Evolutionary conservation across 371 early-diverging fungal species (phyloP).

Genomic region (Basidiobolus meristosporus): DNA sequence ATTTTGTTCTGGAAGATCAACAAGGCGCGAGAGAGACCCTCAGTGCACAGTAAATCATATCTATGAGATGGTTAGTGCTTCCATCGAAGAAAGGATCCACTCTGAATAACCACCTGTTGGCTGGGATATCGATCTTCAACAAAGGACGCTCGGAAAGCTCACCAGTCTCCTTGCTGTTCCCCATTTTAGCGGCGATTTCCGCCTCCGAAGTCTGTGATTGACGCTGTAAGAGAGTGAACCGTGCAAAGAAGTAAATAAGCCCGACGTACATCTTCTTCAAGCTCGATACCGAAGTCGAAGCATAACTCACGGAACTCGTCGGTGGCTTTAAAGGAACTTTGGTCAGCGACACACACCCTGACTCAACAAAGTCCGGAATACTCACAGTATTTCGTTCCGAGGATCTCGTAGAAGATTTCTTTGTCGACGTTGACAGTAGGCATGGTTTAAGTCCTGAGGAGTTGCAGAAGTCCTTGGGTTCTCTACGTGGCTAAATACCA

Average conservation of each 20-base stretch:
- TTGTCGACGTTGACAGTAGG: constrained; percentile 90
- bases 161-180: constrained; percentile 26
- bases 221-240: not conserved
- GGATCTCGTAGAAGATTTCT: constrained; percentile 60
- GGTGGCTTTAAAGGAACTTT: no score
- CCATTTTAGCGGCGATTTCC: constrained; percentile 47
- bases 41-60: constrained; percentile 89
- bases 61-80: constrained; percentile 24
- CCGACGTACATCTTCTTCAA: constrained; percentile 91
- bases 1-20: constrained; percentile 51
- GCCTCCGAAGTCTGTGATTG: constrained; percentile 66
- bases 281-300: constrained; percentile 99
- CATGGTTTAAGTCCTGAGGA: no score
- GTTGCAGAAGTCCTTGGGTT: no score
- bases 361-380: not conserved
- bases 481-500: no score
- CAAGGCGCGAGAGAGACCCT: constrained; percentile 84
- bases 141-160: constrained; percentile 53
- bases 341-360: no score
- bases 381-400: constrained; percentile 65
- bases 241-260: not conserved
- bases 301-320: constrained; percentile 92
- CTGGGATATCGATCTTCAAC: constrained; percentile 98
- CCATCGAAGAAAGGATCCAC: no score
- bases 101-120: constrained; percentile 73